Evolutionary conservation across 2,329 filamentous ascomycete species (phyloP).

Genomic region (Alternaria conjuncta): DNA sequence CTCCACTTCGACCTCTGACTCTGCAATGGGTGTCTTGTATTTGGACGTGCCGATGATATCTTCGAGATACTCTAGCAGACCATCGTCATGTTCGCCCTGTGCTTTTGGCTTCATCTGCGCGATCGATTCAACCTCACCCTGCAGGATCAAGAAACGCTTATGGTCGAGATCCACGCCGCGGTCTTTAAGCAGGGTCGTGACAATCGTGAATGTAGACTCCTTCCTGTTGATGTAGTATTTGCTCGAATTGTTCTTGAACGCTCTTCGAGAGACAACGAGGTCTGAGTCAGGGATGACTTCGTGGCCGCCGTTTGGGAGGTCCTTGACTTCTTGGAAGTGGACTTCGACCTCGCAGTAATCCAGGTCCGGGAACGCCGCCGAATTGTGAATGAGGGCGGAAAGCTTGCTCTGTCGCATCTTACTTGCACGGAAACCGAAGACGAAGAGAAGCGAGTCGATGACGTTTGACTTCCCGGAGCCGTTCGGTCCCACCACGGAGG

Average conservation of each 20-base stretch:
- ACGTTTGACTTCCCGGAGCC: constrained; percentile 99
- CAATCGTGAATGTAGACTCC: constrained; percentile 88
- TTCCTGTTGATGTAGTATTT: constrained; percentile 96
- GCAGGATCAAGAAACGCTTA: constrained; percentile 95
- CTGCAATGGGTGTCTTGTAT: constrained; percentile 96
- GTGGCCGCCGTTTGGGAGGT: constrained; percentile 76
- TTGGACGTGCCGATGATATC: constrained; percentile 99
- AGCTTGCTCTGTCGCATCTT: constrained; percentile 99
- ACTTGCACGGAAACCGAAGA: constrained; percentile 98
- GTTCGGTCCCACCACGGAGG: constrained; percentile 96
- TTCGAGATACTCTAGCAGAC: constrained; percentile 93
- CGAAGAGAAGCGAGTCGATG: constrained; percentile 95
- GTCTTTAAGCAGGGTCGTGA: constrained; percentile 84
- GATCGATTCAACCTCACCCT: constrained; percentile 98
- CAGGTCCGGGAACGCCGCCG: constrained; percentile 81
- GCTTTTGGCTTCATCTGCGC: constrained; percentile 99
- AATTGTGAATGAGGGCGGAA: constrained; percentile 97
- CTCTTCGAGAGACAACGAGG: constrained; percentile 85
- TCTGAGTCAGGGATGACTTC: constrained; percentile 83
- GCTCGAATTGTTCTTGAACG: constrained; percentile 97
- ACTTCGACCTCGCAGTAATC: constrained; percentile 95
- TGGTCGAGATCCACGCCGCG: constrained; percentile 95
- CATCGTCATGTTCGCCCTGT: constrained; percentile 92
- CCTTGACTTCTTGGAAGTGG: constrained; percentile 94
- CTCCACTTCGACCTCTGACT: constrained; percentile 88